Evolutionary conservation across 495 filamentous ascomycete genomes (phyloP).

Genomic region (Rusavskia elegans): DNA sequence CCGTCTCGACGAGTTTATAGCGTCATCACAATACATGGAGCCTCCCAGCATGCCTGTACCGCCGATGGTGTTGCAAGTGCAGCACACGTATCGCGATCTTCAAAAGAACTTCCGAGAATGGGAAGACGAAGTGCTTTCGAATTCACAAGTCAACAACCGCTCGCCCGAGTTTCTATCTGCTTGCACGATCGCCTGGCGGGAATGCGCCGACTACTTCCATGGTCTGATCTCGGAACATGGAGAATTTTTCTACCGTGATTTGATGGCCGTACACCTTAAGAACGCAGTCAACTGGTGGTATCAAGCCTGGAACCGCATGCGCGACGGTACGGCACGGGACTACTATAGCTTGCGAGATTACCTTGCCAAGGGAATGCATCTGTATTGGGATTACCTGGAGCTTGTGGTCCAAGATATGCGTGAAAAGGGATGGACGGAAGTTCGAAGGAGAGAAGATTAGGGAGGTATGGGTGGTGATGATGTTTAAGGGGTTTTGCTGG

Average conservation of each 20-base stretch:
- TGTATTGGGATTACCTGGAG: conserved; percentile 9
- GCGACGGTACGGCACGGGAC: not conserved
- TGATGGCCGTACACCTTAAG: conserved; percentile 6
- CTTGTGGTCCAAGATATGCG: conserved; percentile 5
- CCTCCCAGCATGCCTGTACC: not conserved
- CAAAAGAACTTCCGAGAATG: not conserved
- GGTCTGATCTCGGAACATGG: not conserved
- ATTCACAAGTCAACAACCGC: not conserved
- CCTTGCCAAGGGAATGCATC: conserved; percentile 7
- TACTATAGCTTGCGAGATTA: conserved; percentile 1
- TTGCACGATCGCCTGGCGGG: not conserved
- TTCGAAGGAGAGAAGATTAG: not conserved
- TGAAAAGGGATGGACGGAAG: not conserved
- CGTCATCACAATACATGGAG: not conserved
- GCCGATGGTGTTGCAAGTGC: not conserved
- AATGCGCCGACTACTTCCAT: not conserved
- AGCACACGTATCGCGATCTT: not conserved
- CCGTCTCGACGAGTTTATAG: not conserved
- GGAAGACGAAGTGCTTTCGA: not conserved
- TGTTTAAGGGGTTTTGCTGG: conserved; percentile 11
- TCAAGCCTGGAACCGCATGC: conserved; percentile 1
- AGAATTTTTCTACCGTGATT: conserved; percentile 1
- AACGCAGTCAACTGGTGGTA: conserved; percentile 3
- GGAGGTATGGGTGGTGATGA: conserved; percentile 7
- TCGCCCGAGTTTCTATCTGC: not conserved